Conservation (phyloP, 129 eudicot genomes). For the Helianthus tuberosus region DNA sequence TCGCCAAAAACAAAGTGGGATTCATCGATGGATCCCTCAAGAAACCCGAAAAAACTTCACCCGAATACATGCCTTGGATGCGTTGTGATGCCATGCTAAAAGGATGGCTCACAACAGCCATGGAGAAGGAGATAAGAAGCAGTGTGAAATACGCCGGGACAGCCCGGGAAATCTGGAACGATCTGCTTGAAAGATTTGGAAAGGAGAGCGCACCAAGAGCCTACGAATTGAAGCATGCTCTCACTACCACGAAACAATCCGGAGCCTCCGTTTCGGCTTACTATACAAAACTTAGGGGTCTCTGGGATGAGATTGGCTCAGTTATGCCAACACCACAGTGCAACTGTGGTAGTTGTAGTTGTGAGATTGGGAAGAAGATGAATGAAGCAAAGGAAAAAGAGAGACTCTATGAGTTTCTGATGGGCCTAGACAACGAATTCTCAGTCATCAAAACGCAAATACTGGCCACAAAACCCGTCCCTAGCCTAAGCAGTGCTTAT, state of each 20-base stretch:
- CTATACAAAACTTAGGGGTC: neutral
- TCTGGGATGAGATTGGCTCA: neutral
- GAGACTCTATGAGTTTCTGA: no score
- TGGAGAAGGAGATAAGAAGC: neutral
- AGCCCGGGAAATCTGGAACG: neutral
- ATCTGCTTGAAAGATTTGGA: neutral
- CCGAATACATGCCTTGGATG: neutral
- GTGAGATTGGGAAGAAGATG: neutral
- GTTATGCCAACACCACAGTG: neutral
- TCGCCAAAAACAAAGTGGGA: neutral
- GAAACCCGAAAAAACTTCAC: neutral
- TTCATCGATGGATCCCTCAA: neutral
- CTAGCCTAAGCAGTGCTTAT: no score
- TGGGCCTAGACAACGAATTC: no score
- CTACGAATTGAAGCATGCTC: neutral
- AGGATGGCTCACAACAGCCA: no score
- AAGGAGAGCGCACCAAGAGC: neutral
- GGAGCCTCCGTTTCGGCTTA: no score
- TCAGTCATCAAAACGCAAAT: no score
- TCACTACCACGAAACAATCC: neutral
- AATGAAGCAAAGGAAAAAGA: neutral
- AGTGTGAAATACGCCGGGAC: neutral
- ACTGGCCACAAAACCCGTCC: no score
- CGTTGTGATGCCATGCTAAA: constrained; percentile 11
- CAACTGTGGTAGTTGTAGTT: neutral